Evolutionary conservation across 2,329 filamentous ascomycete genomes (phyloP).

Genomic region (Beauveria sp.): DNA sequence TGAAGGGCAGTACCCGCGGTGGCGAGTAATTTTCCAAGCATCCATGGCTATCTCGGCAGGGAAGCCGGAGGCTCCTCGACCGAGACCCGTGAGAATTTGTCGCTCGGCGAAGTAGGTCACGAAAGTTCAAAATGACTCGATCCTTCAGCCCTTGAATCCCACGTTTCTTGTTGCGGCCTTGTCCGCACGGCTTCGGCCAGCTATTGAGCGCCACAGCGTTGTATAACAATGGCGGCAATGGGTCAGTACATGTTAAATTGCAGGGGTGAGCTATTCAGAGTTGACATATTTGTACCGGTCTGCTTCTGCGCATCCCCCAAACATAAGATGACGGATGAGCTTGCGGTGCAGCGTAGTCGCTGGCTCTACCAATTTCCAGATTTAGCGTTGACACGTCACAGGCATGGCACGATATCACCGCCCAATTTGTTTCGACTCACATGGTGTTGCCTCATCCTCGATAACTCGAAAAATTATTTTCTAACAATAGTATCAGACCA

Average conservation of each 20-base stretch:
- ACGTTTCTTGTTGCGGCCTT: neutral
- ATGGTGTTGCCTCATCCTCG: neutral
- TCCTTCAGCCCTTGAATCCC: neutral
- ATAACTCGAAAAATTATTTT: too few species aligned
- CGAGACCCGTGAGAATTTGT: neutral
- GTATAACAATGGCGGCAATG: neutral
- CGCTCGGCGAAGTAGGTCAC: neutral
- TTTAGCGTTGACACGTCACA: neutral
- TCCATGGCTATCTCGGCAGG: neutral
- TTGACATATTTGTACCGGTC: too few species aligned
- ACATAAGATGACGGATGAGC: too few species aligned
- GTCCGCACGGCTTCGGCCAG: neutral
- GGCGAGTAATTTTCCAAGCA: neutral
- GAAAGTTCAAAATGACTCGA: neutral
- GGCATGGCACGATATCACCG: neutral
- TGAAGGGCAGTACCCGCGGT: neutral
- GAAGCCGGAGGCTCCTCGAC: neutral
- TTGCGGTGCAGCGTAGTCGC: neutral
- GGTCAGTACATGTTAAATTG: neutral
- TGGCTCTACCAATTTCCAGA: neutral
- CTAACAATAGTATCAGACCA: too few species aligned
- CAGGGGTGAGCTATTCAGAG: neutral
- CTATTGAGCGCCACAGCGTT: slow-evolving; percentile 1
- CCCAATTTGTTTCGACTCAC: too few species aligned
- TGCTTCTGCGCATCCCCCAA: neutral